Base-by-base conservation (phyloP, 148 eudicot species). In the Camellia granthamiana region DNA sequence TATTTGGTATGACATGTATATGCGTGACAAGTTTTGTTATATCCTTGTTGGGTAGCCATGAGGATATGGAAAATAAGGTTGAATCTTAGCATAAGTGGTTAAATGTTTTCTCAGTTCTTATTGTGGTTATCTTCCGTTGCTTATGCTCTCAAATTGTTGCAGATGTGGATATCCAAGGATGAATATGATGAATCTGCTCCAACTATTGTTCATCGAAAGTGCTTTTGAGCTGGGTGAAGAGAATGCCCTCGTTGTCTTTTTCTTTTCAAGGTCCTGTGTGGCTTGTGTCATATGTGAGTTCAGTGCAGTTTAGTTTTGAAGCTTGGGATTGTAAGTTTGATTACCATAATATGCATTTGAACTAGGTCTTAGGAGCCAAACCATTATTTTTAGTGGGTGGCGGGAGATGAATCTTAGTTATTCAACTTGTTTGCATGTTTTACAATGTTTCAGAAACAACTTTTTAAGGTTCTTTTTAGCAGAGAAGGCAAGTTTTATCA, bases 141-240 rank as follows among this genome's bases (percentile, higher is more conserved):
- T 77, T 21, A 62, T 77, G 58, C 43, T 67, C 7, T 30, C 19
- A 55, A 42, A 46, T 13, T 46, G 52, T 71, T 79, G 70, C 77
- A 79, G 81, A 79, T 79, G 81, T 79, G 81, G 81, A 79, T 79
- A 79, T 79, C 81, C 60, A 79, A 79, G 77, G 81, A 70, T 21
- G 81, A 79, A 79, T 79, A 79, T 58, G 81, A 79, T 79, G 81
- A 79, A 79, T 79, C 77, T 60, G 81, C 77, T 41, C 81, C 81
- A 61, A 19, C 81, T 71, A 79, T 79, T 79, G 81, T 79, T 16
- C 81, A 79, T 23, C 74, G 81, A 71, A 79, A 79, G 38, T 79
- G 81, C 81, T 79, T 79, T 18, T 79, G 64, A 79, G 77, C 76
- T 46, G 77, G 66, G 9, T 46, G 7, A 72, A 41, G 55, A 8